Evolutionary conservation across 306 rosid species (phyloP), one percentile per base, ranked within the genome.

Genomic region (Glycine tomentella): DNA sequence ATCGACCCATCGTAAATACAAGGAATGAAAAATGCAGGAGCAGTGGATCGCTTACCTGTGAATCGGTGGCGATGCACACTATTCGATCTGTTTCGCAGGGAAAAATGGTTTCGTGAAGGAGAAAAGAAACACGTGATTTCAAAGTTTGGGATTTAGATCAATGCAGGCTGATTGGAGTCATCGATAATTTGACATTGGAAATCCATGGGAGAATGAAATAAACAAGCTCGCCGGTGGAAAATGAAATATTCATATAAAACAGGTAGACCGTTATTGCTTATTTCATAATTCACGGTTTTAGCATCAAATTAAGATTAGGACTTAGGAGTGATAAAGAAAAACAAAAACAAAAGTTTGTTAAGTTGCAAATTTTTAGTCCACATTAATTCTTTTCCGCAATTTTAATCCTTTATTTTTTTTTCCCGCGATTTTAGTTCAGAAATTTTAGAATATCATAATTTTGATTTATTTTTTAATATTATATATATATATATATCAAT

Each of bases 1-100:
- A 25, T 25, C 31, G 31, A 25, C 31, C 1, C 31, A 33, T 42
- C 34, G 14, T 10, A 51, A 13, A 50, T 20, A n/a, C 48, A 9
- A 40, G 14, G 56, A 50, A 46, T 59, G 59, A 8, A n/a, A 33
- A 72, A 77, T 5, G 80, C 49, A 56, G 42, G 74, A 72, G 14
- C 44, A 57, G 75, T 63, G 77, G 66, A 79, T 86, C 77, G 58
- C 64, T 82, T 70, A 79, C 89, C 59, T 74, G 69, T 38, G 82
- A 75, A 25, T 25, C 31, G 31, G 31, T 25, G 31, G 31, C 2
- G 31, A 25, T 25, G 31, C 31, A 25, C 31, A 1, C 53, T 63
- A 15, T 56, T 56, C 7, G 86, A 86, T 86, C 82, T 69, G 79
- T 53, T 49, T 51, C 38, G 76, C 72, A 51, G 81, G 72, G 68